Percentiles rank a stretch among this genome's conserved stretches.
Evolutionary conservation across 2,329 filamentous ascomycete genomes (phyloP).

Genomic region (Microdochium bolleyi): DNA sequence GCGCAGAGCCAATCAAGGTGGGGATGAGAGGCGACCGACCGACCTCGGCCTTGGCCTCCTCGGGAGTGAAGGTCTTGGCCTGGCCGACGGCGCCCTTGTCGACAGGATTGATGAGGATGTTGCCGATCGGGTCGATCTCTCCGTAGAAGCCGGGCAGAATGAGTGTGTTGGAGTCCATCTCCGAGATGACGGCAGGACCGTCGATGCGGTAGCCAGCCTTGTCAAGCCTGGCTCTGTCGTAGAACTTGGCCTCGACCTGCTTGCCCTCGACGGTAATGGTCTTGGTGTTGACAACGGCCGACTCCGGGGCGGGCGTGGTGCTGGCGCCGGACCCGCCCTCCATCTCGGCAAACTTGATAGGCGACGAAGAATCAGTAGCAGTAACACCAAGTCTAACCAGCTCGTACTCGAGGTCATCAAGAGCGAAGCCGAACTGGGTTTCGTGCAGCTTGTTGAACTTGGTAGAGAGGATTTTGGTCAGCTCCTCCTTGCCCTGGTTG

Average conservation of each 20-base stretch:
- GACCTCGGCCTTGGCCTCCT: conserved; percentile 25
- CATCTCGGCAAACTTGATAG: conserved; percentile 26
- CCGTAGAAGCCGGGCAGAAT: conserved; percentile 36
- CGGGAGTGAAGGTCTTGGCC: conserved; percentile 21
- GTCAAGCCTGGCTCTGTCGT: conserved; percentile 31
- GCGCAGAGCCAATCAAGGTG: conserved; percentile 32
- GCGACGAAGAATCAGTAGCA: conserved; percentile 30
- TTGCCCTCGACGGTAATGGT: conserved; percentile 30
- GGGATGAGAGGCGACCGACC: conserved; percentile 30
- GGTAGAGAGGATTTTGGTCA: conserved; percentile 21
- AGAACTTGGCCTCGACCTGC: conserved; percentile 30
- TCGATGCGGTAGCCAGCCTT: conserved; percentile 28
- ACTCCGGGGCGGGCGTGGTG: conserved; percentile 15
- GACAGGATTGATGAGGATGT: conserved; percentile 35
- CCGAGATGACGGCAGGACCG: conserved; percentile 37
- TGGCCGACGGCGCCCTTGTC: conserved; percentile 16
- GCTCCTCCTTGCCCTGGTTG: conserved; percentile 13
- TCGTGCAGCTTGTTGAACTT: conserved; percentile 33
- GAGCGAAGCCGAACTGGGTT: conserved; percentile 35
- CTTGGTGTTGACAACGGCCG: conserved; percentile 27
- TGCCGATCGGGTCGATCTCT: conserved; percentile 37
- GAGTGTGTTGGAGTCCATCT: conserved; percentile 43
- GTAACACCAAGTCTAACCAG: conserved; percentile 37
- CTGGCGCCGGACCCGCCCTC: conserved; percentile 6
- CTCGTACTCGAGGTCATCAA: conserved; percentile 34